A percentile compares a stretch with the other conserved stretches of the same genome.
These are phyloP conservation scores for Hura crepitans DNA, from an alignment of 441 rosid species.

Conservation along the genomic window DNA sequence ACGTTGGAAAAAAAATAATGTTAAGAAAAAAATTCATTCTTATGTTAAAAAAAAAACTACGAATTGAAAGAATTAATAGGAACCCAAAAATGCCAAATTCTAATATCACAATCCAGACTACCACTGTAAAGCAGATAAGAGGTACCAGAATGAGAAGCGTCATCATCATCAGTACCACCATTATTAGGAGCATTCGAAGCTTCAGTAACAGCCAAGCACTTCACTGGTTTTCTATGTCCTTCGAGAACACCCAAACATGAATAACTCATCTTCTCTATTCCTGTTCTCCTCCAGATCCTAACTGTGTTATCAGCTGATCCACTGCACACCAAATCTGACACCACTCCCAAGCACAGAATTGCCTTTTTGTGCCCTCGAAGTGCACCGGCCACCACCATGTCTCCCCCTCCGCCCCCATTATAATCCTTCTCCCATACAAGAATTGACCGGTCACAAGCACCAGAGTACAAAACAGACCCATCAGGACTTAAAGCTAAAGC, in stretches of 20 bases:
- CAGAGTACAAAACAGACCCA: conserved; percentile 57
- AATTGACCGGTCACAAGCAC: conserved; percentile 69
- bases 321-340: conserved; percentile 47
- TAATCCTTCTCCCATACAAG: conserved; percentile 59
- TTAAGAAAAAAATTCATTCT: too few species aligned
- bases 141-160: conserved; percentile 23
- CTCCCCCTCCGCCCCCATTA: conserved; percentile 18
- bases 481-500: conserved; percentile 57
- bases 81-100: conserved; percentile 47
- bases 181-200: conserved; percentile 15
- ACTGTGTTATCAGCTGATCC: conserved; percentile 66
- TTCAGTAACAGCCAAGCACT: conserved; percentile 45
- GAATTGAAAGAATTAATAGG: conserved; percentile 13
- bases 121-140: conserved; percentile 56
- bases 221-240: conserved; percentile 61
- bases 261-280: conserved; percentile 30
- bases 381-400: conserved; percentile 56
- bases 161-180: conserved; percentile 6
- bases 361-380: conserved; percentile 67
- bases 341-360: conserved; percentile 54
- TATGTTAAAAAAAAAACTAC: not conserved
- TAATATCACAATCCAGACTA: conserved; percentile 58
- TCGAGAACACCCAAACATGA: conserved; percentile 53
- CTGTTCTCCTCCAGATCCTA: conserved; percentile 57
- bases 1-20: too few species aligned